phyloP scores from a whole-genome alignment of 192 early-diverging fungal species.

The Obelidium mucronatum region DNA sequence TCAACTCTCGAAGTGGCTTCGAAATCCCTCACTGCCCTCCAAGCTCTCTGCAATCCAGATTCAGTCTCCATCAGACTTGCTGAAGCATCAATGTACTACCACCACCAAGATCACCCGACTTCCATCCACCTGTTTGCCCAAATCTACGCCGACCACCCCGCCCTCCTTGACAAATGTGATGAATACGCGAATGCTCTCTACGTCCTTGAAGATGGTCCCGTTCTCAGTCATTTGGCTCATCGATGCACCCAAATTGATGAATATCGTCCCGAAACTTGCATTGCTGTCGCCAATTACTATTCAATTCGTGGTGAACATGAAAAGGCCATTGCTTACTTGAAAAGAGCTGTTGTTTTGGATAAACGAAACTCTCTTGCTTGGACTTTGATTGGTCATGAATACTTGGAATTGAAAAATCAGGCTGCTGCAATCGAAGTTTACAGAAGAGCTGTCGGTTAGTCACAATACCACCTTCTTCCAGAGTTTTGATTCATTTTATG shows the following conservation, averaged over 20 bases:
- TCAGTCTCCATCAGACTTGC: neutral
- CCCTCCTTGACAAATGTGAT: slow-evolving; percentile 82
- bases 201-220: slow-evolving; percentile 71
- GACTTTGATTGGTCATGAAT: slow-evolving; percentile 96
- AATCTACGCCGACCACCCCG: slow-evolving; percentile 75
- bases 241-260: slow-evolving; percentile 73
- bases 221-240: slow-evolving; percentile 82
- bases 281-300: slow-evolving; percentile 82
- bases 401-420: slow-evolving; percentile 89
- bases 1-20: neutral
- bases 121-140: slow-evolving; percentile 63
- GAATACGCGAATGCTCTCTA: slow-evolving; percentile 89
- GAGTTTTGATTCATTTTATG: neutral
- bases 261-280: slow-evolving; percentile 88
- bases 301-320: slow-evolving; percentile 78
- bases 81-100: slow-evolving; percentile 20
- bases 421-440: slow-evolving; percentile 91
- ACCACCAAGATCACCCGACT: slow-evolving; percentile 9
- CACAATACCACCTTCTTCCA: neutral
- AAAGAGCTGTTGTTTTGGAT: slow-evolving; percentile 83
- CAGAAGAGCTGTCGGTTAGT: slow-evolving; percentile 77
- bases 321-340: slow-evolving; percentile 87
- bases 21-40: neutral
- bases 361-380: slow-evolving; percentile 78
- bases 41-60: neutral